Percentiles rank a stretch among this genome's conserved stretches.
Conservation (phyloP, 306 rosid genomes). For the Prunus davidiana region DNA sequence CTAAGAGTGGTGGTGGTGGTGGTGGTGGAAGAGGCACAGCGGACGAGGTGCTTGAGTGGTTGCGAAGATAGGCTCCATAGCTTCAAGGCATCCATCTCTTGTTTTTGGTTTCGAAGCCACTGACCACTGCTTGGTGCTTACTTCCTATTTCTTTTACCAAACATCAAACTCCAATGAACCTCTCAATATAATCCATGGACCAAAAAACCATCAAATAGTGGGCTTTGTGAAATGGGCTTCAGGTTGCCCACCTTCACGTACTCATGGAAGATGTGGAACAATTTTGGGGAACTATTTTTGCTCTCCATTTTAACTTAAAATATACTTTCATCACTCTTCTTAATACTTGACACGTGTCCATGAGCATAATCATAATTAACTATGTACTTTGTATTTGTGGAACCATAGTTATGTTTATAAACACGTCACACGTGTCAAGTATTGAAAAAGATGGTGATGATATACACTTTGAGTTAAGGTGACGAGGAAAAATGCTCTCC, state of each 20-base stretch:
- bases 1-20: not conserved
- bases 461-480: too few species aligned
- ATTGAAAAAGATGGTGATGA: too few species aligned
- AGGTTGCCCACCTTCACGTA: not conserved
- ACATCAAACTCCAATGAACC: not conserved
- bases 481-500: too few species aligned
- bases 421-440: too few species aligned
- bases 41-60: conserved; percentile 58
- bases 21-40: conserved; percentile 13
- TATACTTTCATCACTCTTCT: accelerated
- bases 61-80: conserved; percentile 41
- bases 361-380: too few species aligned
- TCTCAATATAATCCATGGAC: not conserved
- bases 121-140: not conserved
- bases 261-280: not conserved
- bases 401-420: too few species aligned
- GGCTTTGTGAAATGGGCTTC: not conserved
- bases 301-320: too few species aligned
- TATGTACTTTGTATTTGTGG: too few species aligned
- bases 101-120: not conserved
- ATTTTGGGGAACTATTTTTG: not conserved
- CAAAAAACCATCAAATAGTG: not conserved
- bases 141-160: not conserved
- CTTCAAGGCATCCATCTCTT: conserved; percentile 52
- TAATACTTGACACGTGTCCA: accelerated